Evolutionary conservation across 2,329 filamentous ascomycete genomes (phyloP).

Genomic region (Colletotrichum sp.): DNA sequence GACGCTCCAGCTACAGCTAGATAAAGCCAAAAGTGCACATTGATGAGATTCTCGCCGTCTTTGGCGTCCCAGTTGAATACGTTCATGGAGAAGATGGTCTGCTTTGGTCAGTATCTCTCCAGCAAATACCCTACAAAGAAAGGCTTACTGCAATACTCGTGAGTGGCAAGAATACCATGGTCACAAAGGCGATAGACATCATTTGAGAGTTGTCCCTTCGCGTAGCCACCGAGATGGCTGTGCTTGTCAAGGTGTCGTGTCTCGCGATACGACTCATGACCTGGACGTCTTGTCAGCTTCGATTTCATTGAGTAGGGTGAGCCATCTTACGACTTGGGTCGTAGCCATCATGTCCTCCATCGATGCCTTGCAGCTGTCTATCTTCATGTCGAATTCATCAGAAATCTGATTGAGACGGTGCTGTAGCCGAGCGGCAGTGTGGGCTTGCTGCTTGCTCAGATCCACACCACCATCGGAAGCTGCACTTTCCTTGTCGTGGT

Average conservation of each 20-base stretch:
- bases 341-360: neutral
- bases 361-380: neutral
- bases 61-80: neutral
- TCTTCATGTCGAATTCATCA: neutral
- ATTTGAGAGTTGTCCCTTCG: neutral
- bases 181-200: neutral
- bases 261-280: neutral
- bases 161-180: neutral
- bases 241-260: neutral
- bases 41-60: neutral
- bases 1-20: neutral
- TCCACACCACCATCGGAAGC: neutral
- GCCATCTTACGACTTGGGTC: neutral
- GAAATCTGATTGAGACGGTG: neutral
- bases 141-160: neutral
- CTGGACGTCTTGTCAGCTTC: neutral
- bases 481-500: neutral
- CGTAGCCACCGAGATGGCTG: neutral
- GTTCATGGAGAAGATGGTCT: neutral
- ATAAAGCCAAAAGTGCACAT: neutral
- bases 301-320: neutral
- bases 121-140: accelerated
- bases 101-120: neutral
- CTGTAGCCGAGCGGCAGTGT: neutral
- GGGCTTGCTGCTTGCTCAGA: neutral